These are phyloP conservation scores for Suillus discolor DNA, from an alignment of 768 basidiomycete species.

Conservation along the genomic window DNA sequence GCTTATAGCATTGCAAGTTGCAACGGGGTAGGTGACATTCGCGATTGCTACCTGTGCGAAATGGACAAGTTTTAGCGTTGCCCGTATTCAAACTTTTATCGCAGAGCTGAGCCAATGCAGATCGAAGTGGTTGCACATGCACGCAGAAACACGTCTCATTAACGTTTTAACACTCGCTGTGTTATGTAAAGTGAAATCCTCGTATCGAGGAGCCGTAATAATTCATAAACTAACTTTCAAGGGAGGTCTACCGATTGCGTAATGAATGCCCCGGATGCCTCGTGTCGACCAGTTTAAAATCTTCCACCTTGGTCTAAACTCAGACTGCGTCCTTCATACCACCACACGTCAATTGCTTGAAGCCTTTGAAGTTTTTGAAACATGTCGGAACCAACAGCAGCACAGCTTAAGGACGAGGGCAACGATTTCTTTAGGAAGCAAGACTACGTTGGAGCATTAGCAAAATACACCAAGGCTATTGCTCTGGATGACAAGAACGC, in stretches of 20 bases:
- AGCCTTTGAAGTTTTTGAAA: not conserved
- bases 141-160: not conserved
- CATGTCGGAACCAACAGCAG: not conserved
- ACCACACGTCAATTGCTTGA: not conserved
- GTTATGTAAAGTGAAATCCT: not conserved
- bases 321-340: not conserved
- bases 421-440: slow-evolving; percentile 40
- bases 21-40: not conserved
- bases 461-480: slow-evolving; percentile 47
- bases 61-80: not conserved
- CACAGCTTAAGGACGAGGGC: slow-evolving; percentile 40
- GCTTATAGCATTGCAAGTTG: too few relatives aligned
- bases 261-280: not conserved
- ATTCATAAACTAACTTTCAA: not conserved
- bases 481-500: slow-evolving; percentile 39
- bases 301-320: not conserved
- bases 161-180: not conserved
- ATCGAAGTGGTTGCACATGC: not conserved
- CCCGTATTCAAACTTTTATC: not conserved
- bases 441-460: slow-evolving; percentile 36
- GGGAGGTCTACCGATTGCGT: not conserved
- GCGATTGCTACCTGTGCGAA: not conserved
- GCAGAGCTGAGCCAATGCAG: not conserved
- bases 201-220: not conserved
- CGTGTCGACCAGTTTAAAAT: not conserved